phyloP scores from a whole-genome alignment of 257 asterid genomes.

The Nicotiana otophora region DNA sequence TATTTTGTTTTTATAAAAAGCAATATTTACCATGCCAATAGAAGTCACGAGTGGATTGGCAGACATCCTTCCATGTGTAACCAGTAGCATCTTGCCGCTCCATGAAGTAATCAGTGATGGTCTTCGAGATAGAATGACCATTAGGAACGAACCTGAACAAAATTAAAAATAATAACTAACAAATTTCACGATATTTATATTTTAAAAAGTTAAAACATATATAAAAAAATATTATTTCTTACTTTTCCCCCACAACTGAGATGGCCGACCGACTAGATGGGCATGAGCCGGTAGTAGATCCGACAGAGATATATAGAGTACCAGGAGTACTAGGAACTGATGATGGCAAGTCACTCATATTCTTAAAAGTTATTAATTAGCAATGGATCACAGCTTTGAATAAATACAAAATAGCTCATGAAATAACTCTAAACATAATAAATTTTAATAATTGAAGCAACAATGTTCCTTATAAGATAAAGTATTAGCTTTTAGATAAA shows the following conservation, averaged over 20 bases:
- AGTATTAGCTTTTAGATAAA: neutral
- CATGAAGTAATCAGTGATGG: neutral
- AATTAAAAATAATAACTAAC: neutral
- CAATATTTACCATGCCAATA: neutral
- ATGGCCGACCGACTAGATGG: neutral
- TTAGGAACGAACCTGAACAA: neutral
- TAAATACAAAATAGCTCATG: neutral
- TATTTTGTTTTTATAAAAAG: no score
- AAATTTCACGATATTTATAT: neutral
- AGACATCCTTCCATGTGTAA: neutral
- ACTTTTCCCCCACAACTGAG: neutral
- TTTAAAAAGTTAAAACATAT: neutral
- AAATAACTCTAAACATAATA: no score
- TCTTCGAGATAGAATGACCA: neutral
- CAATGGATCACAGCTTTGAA: neutral
- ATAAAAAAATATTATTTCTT: neutral
- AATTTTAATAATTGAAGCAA: neutral
- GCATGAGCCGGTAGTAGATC: neutral
- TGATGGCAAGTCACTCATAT: no score
- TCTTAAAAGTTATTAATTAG: no score
- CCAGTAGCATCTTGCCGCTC: neutral
- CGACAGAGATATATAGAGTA: no score
- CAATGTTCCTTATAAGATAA: neutral
- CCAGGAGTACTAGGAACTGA: no score
- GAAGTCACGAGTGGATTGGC: neutral